Conservation (phyloP, 768 basidiomycete species). For the Rhizopogon sp. region DNA sequence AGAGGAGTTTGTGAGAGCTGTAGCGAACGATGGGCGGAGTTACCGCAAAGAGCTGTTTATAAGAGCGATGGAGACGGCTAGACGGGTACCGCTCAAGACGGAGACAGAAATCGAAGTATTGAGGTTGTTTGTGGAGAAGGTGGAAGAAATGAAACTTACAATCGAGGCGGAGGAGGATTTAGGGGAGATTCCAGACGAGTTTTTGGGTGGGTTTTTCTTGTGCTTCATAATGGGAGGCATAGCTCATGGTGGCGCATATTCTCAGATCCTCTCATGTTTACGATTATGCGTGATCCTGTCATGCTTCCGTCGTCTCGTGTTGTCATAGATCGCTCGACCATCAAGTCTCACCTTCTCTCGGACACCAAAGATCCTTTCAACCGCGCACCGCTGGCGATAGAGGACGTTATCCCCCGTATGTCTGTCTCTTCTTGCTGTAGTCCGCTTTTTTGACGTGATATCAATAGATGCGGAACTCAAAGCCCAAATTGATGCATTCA, state of each 20-base stretch:
- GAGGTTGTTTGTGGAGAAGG: conserved; percentile 65
- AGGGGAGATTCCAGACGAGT: conserved; percentile 94
- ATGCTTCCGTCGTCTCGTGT: conserved; percentile 77
- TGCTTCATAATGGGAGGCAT: neutral
- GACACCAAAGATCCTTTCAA: conserved; percentile 96
- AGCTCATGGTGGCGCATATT: neutral
- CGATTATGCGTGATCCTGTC: conserved; percentile 95
- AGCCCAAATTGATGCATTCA: conserved; percentile 66
- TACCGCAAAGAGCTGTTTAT: conserved; percentile 85
- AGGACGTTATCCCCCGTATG: conserved; percentile 75
- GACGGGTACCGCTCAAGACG: conserved; percentile 63
- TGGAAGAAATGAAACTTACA: conserved; percentile 76
- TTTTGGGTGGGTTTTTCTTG: conserved; percentile 57
- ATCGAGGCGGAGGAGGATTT: conserved; percentile 89
- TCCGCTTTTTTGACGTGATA: conserved; percentile 6
- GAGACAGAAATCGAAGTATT: conserved; percentile 72
- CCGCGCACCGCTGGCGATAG: conserved; percentile 72
- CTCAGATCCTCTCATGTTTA: conserved; percentile 84
- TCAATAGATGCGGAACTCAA: conserved; percentile 63
- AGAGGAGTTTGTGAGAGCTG: conserved; percentile 73
- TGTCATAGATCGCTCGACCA: conserved; percentile 83
- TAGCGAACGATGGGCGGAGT: conserved; percentile 92
- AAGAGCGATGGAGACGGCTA: conserved; percentile 62
- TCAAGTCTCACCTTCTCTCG: conserved; percentile 91
- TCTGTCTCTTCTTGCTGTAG: conserved; percentile 3